Evolutionary conservation across 2,329 filamentous ascomycete species (phyloP).

Genomic region (Alternaria consortialis): DNA sequence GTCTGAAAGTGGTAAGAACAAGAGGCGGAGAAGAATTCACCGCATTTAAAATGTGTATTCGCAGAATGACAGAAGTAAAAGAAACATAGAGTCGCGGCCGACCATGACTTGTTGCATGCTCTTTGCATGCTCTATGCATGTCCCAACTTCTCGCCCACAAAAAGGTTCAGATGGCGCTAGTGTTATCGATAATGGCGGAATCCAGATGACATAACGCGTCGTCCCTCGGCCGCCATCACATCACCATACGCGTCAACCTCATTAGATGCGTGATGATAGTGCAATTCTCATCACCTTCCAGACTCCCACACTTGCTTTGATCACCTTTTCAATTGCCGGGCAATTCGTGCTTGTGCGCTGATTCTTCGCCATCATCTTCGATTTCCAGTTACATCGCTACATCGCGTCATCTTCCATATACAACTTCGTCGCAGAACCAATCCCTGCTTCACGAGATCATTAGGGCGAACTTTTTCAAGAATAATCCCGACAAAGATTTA

Average conservation of each 20-base stretch:
- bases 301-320: background rate
- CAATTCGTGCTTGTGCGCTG: background rate
- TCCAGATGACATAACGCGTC: background rate
- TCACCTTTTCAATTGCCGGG: background rate
- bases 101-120: conserved; percentile 5
- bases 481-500: background rate
- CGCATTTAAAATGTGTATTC: background rate
- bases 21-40: background rate
- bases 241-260: background rate
- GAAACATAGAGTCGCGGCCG: background rate
- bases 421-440: background rate
- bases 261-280: background rate
- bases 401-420: background rate
- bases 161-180: conserved; percentile 5
- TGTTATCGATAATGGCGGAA: conserved; percentile 7
- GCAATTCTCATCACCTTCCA: background rate
- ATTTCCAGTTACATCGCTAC: background rate
- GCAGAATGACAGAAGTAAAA: background rate
- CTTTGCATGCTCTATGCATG: background rate
- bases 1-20: background rate
- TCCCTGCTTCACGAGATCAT: background rate
- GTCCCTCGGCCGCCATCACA: background rate
- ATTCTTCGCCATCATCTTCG: background rate
- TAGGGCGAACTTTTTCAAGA: background rate
- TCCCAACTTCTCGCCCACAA: background rate